Evolutionary conservation across 2,329 filamentous ascomycete genomes (phyloP).

Genomic region (Colletotrichum magnum): DNA sequence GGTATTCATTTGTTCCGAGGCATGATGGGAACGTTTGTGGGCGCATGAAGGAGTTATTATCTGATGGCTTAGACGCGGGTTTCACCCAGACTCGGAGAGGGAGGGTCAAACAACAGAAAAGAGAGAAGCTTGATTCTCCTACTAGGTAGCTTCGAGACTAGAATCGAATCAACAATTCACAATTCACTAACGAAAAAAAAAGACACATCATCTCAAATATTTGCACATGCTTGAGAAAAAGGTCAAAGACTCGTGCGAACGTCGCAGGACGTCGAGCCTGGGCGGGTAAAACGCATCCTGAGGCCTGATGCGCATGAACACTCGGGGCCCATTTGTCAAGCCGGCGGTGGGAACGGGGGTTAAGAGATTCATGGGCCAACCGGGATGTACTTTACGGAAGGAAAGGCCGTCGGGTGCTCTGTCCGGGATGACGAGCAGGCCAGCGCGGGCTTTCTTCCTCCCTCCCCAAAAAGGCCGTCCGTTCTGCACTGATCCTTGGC

Average conservation of each 20-base stretch:
- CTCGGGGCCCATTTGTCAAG: slow-evolving; percentile 11
- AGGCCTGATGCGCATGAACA: slow-evolving; percentile 10
- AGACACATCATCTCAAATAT: slow-evolving; percentile 2
- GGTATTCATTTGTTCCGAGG: not conserved
- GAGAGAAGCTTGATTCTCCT: slow-evolving; percentile 2
- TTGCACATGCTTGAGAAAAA: not conserved
- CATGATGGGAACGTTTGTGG: not conserved
- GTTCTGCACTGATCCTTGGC: not conserved
- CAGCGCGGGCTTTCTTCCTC: not conserved
- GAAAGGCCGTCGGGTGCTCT: slow-evolving; percentile 16
- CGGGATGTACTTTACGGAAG: not conserved
- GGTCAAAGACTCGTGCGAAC: slow-evolving; percentile 7
- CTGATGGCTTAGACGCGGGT: slow-evolving; percentile 19
- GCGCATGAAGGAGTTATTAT: slow-evolving; percentile 24
- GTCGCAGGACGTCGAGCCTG: not conserved
- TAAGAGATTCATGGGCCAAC: not conserved
- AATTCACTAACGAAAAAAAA: not conserved
- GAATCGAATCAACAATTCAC: not conserved
- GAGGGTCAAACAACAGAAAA: not conserved
- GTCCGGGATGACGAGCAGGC: slow-evolving; percentile 16
- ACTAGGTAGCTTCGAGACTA: not conserved
- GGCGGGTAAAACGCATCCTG: not conserved
- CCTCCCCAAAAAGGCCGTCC: not conserved
- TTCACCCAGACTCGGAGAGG: slow-evolving; percentile 11
- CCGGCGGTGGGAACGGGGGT: not conserved